Evolutionary conservation across 495 filamentous ascomycete species (phyloP).

Genomic region (Parmelia sp.): DNA sequence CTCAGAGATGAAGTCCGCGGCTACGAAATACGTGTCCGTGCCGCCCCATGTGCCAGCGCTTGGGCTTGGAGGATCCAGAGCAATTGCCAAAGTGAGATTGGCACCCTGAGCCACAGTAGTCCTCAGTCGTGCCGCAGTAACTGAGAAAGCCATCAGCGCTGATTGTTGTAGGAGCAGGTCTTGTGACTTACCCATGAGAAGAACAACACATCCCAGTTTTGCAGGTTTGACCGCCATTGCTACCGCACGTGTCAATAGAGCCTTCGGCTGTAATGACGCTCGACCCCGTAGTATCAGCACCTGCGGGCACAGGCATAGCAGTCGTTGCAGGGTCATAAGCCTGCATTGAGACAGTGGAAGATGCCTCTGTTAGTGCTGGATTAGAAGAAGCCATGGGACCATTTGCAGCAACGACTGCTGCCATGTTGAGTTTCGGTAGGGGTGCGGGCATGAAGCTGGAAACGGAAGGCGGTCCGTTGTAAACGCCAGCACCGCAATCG

Average conservation of each 20-base stretch:
- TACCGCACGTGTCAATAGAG: constrained; percentile 26
- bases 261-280: background rate
- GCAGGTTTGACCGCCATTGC: constrained; percentile 25
- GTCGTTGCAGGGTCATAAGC: constrained; percentile 5
- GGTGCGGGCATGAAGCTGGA: constrained; percentile 38
- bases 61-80: constrained; percentile 19
- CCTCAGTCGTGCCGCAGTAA: constrained; percentile 36
- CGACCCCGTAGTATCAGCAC: background rate
- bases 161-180: background rate
- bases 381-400: constrained; percentile 12
- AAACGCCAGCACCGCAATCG: constrained; percentile 42
- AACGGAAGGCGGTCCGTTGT: constrained; percentile 48
- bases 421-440: constrained; percentile 17
- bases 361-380: background rate
- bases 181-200: constrained; percentile 18
- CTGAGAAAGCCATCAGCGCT: constrained; percentile 15
- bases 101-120: constrained; percentile 39
- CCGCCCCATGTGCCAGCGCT: constrained; percentile 10
- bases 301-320: constrained; percentile 9
- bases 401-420: constrained; percentile 9
- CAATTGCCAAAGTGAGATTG: constrained; percentile 36
- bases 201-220: constrained; percentile 26
- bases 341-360: background rate
- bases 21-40: constrained; percentile 7
- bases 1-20: constrained; percentile 3